Percentiles rank a stretch among this genome's conserved stretches.
These are phyloP conservation scores for Cenchrus fungigraminus DNA, from an alignment of 176 grass and related monocot species.

Conservation along the genomic window DNA sequence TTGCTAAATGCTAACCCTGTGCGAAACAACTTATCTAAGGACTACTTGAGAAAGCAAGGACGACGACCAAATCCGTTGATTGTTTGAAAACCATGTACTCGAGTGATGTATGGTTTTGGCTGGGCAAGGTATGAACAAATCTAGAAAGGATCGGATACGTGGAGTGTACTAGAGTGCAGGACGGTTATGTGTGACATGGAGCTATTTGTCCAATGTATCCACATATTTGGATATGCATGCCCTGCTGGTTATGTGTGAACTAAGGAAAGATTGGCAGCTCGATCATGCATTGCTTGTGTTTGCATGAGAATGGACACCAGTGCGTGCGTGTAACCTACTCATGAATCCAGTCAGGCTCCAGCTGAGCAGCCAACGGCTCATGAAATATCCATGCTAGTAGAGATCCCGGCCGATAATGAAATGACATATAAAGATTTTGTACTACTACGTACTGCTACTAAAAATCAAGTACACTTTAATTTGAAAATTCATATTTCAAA, in stretches of 20 bases:
- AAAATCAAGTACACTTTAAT: not conserved
- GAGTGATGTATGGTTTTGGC: not conserved
- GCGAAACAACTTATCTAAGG: slow-evolving; percentile 2
- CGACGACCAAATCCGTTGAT: slow-evolving; percentile 24
- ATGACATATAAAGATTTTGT: not conserved
- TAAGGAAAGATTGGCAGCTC: slow-evolving; percentile 16
- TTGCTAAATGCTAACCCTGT: not conserved
- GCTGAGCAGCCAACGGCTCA: not conserved
- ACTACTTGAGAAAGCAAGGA: slow-evolving; percentile 9
- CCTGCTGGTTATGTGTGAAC: slow-evolving; percentile 39
- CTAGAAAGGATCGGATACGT: slow-evolving; percentile 29
- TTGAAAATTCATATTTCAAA: not conserved
- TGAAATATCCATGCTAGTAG: not conserved
- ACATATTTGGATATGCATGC: slow-evolving; percentile 20
- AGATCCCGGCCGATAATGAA: not conserved
- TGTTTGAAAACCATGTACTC: slow-evolving; percentile 17
- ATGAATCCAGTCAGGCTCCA: slow-evolving; percentile 34
- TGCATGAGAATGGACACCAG: not conserved
- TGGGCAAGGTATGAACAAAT: slow-evolving; percentile 31
- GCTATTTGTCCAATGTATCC: slow-evolving; percentile 6
- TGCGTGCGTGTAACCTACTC: not conserved
- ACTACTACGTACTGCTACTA: not conserved
- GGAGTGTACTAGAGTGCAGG: slow-evolving; percentile 15
- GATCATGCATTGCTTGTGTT: slow-evolving; percentile 24
- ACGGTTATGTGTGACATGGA: slow-evolving; percentile 41